Percentiles rank a stretch among this genome's conserved stretches.
Conservation (phyloP, 2,329 filamentous ascomycete species). For the Botrytis porri region DNA sequence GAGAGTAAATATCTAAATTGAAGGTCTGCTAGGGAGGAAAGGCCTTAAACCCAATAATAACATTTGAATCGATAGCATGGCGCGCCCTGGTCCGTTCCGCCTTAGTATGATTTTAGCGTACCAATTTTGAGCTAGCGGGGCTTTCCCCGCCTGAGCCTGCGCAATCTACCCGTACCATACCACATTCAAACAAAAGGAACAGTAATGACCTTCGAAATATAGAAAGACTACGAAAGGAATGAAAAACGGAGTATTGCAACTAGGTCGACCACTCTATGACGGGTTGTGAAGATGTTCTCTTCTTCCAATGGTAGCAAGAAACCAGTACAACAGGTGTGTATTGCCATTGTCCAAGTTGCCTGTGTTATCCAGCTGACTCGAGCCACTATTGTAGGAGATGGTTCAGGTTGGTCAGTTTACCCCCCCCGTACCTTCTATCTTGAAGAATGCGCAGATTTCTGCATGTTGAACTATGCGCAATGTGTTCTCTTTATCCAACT, state of each 20-base stretch:
- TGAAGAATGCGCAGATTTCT: background rate
- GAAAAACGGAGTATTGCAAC: background rate
- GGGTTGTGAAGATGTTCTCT: constrained; percentile 53
- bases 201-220: background rate
- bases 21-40: background rate
- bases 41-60: background rate
- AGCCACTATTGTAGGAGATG: constrained; percentile 72
- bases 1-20: background rate
- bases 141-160: background rate
- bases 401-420: constrained; percentile 90
- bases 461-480: constrained; percentile 5
- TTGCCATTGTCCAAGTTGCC: constrained; percentile 18
- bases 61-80: constrained; percentile 3
- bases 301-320: constrained; percentile 66
- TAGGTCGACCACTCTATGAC: constrained; percentile 14
- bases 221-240: constrained; percentile 4
- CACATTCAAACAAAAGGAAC: constrained; percentile 5
- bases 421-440: constrained; percentile 24
- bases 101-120: constrained; percentile 8
- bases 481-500: background rate
- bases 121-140: constrained; percentile 4
- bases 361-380: constrained; percentile 18
- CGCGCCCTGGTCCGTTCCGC: constrained; percentile 3
- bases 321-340: constrained; percentile 65
- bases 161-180: background rate